Conservation (phyloP, 441 rosid genomes). For the Populus hybrid region DNA sequence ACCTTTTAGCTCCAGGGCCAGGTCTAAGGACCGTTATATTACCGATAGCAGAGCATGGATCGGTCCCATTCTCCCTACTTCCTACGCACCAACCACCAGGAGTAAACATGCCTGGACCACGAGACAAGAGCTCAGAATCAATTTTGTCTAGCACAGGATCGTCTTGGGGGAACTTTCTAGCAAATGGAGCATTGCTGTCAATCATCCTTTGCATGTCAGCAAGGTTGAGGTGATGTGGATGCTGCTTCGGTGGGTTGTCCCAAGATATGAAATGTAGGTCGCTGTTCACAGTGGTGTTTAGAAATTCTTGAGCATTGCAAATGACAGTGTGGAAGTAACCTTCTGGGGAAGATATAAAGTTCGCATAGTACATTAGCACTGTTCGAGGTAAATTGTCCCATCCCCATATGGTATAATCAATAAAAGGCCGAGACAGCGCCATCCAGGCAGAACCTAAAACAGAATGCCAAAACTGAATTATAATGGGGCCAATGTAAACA, state of each 20-base stretch:
- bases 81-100: slow-evolving; percentile 95
- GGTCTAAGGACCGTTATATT: slow-evolving; percentile 56
- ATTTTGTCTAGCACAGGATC: slow-evolving; percentile 78
- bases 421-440: slow-evolving; percentile 79
- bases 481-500: slow-evolving; percentile 1
- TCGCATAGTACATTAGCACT: slow-evolving; percentile 84
- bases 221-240: slow-evolving; percentile 68
- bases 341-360: slow-evolving; percentile 91
- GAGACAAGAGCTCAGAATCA: slow-evolving; percentile 67
- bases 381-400: slow-evolving; percentile 93
- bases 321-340: slow-evolving; percentile 93
- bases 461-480: background rate
- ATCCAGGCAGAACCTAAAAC: slow-evolving; percentile 93
- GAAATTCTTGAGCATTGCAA: slow-evolving; percentile 76
- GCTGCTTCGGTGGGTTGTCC: slow-evolving; percentile 99
- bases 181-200: slow-evolving; percentile 80
- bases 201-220: slow-evolving; percentile 63
- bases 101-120: slow-evolving; percentile 56
- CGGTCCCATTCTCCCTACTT: slow-evolving; percentile 60
- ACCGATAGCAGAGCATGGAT: slow-evolving; percentile 63
- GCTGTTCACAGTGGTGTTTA: slow-evolving; percentile 82
- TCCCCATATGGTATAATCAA: slow-evolving; percentile 95
- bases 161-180: slow-evolving; percentile 61
- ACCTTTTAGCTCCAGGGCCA: slow-evolving; percentile 72
- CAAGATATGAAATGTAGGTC: slow-evolving; percentile 92